These are phyloP conservation scores for Alternaria gaisen DNA, from an alignment of 2,329 filamentous ascomycete species.

Conservation along the genomic window DNA sequence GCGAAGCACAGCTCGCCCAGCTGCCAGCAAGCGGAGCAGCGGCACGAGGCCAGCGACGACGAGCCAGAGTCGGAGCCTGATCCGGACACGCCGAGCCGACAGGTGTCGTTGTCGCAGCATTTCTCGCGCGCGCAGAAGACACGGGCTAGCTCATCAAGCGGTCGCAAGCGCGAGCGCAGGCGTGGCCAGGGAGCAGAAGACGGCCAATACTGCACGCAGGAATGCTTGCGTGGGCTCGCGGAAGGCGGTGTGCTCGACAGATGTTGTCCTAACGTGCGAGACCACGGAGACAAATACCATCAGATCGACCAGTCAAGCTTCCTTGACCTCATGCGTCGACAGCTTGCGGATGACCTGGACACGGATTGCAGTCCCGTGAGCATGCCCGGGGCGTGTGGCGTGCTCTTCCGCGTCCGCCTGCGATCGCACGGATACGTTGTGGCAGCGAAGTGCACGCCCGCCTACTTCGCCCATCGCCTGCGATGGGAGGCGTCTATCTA, in stretches of 20 bases:
- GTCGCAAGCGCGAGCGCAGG: too few relatives aligned
- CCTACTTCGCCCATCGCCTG: constrained; percentile 23
- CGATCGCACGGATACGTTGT: constrained; percentile 56
- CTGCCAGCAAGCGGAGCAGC: not conserved
- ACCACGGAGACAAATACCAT: constrained; percentile 44
- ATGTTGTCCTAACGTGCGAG: constrained; percentile 50
- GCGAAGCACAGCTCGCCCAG: not conserved
- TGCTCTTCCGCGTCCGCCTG: constrained; percentile 55
- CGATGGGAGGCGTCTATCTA: constrained; percentile 30
- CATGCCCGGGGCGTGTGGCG: constrained; percentile 48
- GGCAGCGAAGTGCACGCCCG: constrained; percentile 53
- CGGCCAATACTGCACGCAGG: not conserved
- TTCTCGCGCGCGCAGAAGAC: not conserved
- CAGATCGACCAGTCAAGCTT: constrained; percentile 39
- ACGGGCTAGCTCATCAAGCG: too few relatives aligned
- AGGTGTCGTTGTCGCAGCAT: not conserved
- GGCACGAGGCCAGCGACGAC: not conserved
- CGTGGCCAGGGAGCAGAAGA: not conserved
- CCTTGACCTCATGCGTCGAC: constrained; percentile 43
- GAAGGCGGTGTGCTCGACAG: not conserved
- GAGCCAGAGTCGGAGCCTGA: not conserved
- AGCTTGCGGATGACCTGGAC: constrained; percentile 22
- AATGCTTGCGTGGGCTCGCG: not conserved
- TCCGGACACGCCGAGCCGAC: not conserved
- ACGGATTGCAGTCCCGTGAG: constrained; percentile 37